phyloP scores from a whole-genome alignment of 2,329 filamentous ascomycete species.

The Pleurostoma richardsiae region DNA sequence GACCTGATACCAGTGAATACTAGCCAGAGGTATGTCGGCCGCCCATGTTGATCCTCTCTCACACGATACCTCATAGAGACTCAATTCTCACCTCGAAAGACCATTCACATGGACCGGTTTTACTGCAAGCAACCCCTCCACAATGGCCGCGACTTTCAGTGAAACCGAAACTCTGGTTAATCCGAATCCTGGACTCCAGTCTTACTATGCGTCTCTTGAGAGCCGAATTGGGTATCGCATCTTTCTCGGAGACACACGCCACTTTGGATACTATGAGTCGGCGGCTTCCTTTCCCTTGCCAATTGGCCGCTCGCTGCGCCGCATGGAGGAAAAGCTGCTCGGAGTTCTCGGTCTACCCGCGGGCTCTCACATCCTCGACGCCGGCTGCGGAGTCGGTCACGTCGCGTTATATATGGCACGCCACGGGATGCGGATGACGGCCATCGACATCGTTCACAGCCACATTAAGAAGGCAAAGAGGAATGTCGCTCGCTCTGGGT shows the following conservation, averaged over 20 bases:
- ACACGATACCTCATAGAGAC: too few species aligned
- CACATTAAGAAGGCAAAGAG: slow-evolving; percentile 37
- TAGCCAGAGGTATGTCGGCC: too few species aligned
- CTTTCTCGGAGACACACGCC: slow-evolving; percentile 39
- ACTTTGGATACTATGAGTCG: slow-evolving; percentile 43
- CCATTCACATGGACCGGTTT: too few species aligned
- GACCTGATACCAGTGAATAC: too few species aligned
- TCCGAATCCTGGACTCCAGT: slow-evolving; percentile 30
- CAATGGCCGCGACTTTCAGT: too few species aligned
- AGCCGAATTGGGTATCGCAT: slow-evolving; percentile 36
- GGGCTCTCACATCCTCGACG: slow-evolving; percentile 42
- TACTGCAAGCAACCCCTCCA: too few species aligned
- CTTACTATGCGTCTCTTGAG: slow-evolving; percentile 40
- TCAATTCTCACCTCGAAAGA: too few species aligned
- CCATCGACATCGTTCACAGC: slow-evolving; percentile 42
- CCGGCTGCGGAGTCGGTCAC: slow-evolving; percentile 43
- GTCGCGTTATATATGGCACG: slow-evolving; percentile 43
- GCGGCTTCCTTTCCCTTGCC: slow-evolving; percentile 44
- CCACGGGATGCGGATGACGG: slow-evolving; percentile 32
- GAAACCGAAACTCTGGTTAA: slow-evolving; percentile 22
- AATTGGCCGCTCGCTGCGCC: slow-evolving; percentile 30
- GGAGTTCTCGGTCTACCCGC: slow-evolving; percentile 26
- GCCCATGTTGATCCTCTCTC: too few species aligned
- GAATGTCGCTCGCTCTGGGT: slow-evolving; percentile 27
- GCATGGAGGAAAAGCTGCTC: slow-evolving; percentile 45